Percentiles rank a stretch among this genome's conserved stretches.
phyloP scores from a whole-genome alignment of 495 filamentous ascomycete species.

The Amniculicola lignicola region DNA sequence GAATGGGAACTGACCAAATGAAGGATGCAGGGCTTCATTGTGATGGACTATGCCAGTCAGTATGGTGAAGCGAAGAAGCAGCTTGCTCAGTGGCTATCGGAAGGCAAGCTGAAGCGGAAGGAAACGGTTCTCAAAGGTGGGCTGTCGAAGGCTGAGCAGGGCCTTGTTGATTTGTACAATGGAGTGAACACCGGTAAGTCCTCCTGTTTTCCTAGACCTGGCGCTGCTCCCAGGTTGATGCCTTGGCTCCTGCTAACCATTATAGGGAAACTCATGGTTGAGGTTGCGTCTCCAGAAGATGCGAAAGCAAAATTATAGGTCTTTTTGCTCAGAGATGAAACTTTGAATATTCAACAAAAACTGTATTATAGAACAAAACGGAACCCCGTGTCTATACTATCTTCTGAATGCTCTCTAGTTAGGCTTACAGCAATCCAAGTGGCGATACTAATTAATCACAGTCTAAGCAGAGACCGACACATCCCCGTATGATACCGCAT shows the following conservation, averaged over 20 bases:
- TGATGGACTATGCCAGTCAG: constrained; percentile 51
- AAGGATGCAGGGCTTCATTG: constrained; percentile 55
- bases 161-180: constrained; percentile 49
- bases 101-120: constrained; percentile 57
- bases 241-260: constrained; percentile 4
- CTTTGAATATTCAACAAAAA: no score
- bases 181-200: constrained; percentile 52
- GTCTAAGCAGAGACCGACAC: constrained; percentile 1
- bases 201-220: no score
- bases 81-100: constrained; percentile 49
- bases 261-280: constrained; percentile 30
- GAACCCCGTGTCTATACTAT: no score
- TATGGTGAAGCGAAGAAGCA: constrained; percentile 48
- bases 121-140: constrained; percentile 55
- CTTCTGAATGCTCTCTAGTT: no score
- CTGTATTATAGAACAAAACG: no score
- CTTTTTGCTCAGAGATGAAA: no score
- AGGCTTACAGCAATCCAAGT: no score
- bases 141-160: constrained; percentile 50
- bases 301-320: constrained; percentile 22
- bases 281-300: constrained; percentile 28
- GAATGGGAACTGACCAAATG: neutral
- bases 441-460: no score
- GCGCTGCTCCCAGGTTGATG: no score
- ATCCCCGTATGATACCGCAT: constrained; percentile 1